A percentile compares a stretch with the other conserved stretches of the same genome.
These are phyloP conservation scores for Clitopilus hobsonii DNA, from an alignment of 768 basidiomycete genomes.

Conservation along the genomic window DNA sequence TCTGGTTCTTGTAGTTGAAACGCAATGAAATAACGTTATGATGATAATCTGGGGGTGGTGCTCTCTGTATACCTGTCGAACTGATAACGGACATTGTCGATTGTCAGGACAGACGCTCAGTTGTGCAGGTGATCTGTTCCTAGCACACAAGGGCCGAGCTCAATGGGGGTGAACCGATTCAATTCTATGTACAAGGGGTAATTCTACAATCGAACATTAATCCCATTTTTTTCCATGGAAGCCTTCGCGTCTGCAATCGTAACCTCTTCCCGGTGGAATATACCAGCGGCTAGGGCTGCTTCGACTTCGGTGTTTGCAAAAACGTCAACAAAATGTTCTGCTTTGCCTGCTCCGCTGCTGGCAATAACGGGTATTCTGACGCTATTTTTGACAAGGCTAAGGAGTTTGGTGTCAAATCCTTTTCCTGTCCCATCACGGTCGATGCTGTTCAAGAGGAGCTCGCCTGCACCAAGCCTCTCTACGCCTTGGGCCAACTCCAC, in stretches of 20 bases:
- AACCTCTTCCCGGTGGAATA: constrained; percentile 92
- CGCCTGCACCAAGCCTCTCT: constrained; percentile 90
- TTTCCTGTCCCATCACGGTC: constrained; percentile 91
- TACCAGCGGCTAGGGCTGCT: constrained; percentile 93
- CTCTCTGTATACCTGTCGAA: background rate
- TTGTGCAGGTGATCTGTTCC: background rate
- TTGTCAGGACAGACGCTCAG: background rate
- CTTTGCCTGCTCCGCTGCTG: constrained; percentile 85
- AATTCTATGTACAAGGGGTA: background rate
- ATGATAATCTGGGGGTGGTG: background rate
- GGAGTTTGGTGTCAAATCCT: constrained; percentile 86
- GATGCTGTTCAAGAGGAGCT: constrained; percentile 93
- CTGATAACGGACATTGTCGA: background rate
- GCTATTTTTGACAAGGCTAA: constrained; percentile 66
- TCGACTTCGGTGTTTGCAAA: constrained; percentile 79
- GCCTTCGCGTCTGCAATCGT: constrained; percentile 77
- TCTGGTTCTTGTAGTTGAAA: background rate
- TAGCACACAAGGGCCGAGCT: too few relatives aligned
- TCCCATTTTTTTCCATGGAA: constrained; percentile 36
- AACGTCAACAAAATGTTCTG: constrained; percentile 82
- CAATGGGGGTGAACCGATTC: background rate
- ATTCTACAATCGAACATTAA: constrained; percentile 39
- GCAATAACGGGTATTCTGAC: constrained; percentile 93
- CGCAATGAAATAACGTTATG: background rate
- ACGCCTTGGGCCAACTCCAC: constrained; percentile 89